Evolutionary conservation across 164 flowering plant genomes (phyloP).

Genomic region (Brasenia schreberi): DNA sequence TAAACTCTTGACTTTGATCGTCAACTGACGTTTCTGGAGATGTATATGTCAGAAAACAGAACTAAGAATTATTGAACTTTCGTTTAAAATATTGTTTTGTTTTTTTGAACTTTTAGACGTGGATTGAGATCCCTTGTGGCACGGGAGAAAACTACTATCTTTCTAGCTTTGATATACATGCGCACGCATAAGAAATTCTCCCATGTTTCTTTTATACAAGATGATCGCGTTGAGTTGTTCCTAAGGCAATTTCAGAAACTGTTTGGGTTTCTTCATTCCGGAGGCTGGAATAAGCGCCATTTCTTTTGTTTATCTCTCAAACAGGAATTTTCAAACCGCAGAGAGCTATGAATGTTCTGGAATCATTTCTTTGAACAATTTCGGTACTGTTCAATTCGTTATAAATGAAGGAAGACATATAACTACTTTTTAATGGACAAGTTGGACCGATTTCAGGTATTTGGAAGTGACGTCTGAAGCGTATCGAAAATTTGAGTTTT

Average conservation of each 20-base stretch:
- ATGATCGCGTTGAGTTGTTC: neutral
- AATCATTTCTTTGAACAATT: neutral
- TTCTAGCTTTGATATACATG: no score
- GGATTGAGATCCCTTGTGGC: neutral
- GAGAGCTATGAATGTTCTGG: neutral
- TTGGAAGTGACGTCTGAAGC: neutral
- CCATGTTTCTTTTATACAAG: no score
- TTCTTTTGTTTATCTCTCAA: neutral
- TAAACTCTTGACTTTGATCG: no score
- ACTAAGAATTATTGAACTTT: constrained; percentile 4
- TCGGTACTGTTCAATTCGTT: neutral
- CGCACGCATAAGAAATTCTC: neutral
- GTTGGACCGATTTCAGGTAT: neutral
- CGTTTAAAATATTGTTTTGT: constrained; percentile 17
- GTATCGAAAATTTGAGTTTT: no score
- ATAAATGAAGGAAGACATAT: no score
- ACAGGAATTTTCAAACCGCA: neutral
- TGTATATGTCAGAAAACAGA: neutral
- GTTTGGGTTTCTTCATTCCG: neutral
- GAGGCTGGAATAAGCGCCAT: neutral
- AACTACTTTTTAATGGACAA: neutral
- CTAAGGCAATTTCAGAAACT: no score
- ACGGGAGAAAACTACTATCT: neutral
- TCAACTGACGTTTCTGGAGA: neutral
- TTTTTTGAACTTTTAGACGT: neutral